Evolutionary conservation across 176 grass and related monocot genomes (phyloP).

Genomic region (Neostapfia colusana): DNA sequence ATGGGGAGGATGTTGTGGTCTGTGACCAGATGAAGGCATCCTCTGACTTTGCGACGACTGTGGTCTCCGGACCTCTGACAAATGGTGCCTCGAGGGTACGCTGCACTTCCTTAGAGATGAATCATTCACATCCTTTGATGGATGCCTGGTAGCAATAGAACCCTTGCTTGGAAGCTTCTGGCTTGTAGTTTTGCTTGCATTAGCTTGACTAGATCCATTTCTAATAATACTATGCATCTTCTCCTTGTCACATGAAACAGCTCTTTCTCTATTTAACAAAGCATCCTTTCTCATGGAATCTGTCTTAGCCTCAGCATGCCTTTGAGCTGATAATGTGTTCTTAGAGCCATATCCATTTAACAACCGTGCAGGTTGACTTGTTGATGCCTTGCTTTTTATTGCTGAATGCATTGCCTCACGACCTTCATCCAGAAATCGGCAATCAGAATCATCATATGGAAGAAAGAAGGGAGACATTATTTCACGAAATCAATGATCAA

Average conservation of each 20-base stretch:
- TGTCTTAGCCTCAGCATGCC: conserved; percentile 36
- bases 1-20: conserved; percentile 38
- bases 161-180: conserved; percentile 47
- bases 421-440: conserved; percentile 42
- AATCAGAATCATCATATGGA: conserved; percentile 17
- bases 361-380: conserved; percentile 37
- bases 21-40: conserved; percentile 38
- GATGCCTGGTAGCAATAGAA: conserved; percentile 44
- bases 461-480: conserved; percentile 3
- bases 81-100: conserved; percentile 35
- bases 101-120: conserved; percentile 35
- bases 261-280: conserved; percentile 34
- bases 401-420: conserved; percentile 32
- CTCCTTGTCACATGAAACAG: conserved; percentile 37
- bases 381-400: conserved; percentile 44
- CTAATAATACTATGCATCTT: conserved; percentile 37
- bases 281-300: conserved; percentile 45
- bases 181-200: conserved; percentile 41
- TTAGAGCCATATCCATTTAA: conserved; percentile 53
- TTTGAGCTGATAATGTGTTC: conserved; percentile 47
- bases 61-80: conserved; percentile 30
- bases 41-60: conserved; percentile 46
- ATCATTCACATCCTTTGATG: conserved; percentile 53
- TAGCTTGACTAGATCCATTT: conserved; percentile 48
- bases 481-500: neutral